Base-by-base conservation (phyloP, 2,329 filamentous ascomycete species). In the Aspergillus sp. region DNA sequence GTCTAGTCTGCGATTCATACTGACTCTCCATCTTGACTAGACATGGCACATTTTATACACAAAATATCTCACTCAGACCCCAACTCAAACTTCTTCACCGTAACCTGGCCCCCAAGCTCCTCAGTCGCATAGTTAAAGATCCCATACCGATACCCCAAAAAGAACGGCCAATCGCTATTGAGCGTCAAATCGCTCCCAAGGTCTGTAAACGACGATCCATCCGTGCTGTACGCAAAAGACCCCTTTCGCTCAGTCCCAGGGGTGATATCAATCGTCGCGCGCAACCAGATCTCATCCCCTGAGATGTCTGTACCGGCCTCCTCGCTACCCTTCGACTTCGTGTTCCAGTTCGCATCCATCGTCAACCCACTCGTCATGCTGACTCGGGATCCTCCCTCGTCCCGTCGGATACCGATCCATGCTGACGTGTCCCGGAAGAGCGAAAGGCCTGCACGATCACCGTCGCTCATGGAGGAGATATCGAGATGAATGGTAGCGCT, bases 391-490 rank as follows among this genome's bases (percentile, higher is more conserved):
- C 56, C 59, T 45, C 64, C 61, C 0, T 70, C 74, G 12, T 73
- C 70, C 52, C 78, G 78, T 58, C 77, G 67, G 10, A 87, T 69
- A 1, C 81, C 84, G 31, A 87, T 82, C 67, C 80, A 86, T 0
- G 82, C 82, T 0, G 77, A 78, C 12, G 75, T 72, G 62, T 87
- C 82, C 1, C 85, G 79, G 71, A 87, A 83, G 4, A 82, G 72
- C 0, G 82, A 79, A 0, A 85, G 74, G 1, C 85, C 84, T 0
- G 80, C 75, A 12, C 78, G 75, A 60, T 87, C 85, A 2, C 84
- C 84, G 54, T 80, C 77, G 0, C 70, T 67, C 78, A 86, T 82
- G 47, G 72, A 71, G 36, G 71, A 75, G 45, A 81, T 78, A 64
- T 86, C 78, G 7, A 87, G 65, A 9, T 76, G 61, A 29, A 86